These are phyloP conservation scores for Exophiala alcalophila DNA, from an alignment of 2,329 filamentous ascomycete species.

Conservation along the genomic window DNA sequence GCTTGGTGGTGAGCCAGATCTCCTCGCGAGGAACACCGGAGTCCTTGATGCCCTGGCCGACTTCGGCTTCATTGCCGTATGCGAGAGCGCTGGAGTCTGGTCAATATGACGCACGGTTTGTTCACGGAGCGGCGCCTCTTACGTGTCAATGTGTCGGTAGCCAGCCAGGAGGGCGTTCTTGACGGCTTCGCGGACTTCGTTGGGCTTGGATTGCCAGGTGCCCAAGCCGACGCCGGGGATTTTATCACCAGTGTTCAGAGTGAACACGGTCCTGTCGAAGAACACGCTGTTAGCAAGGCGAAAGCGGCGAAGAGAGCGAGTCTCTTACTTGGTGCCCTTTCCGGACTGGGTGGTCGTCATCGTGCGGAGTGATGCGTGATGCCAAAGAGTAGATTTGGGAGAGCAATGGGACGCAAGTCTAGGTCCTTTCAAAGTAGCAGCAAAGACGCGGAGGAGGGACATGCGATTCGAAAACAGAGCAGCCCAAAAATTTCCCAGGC, in stretches of 20 bases:
- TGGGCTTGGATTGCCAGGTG: constrained; percentile 72
- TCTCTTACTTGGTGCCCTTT: constrained; percentile 28
- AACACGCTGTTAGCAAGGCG: constrained; percentile 3
- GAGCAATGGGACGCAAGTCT: constrained; percentile 1
- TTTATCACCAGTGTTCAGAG: constrained; percentile 40
- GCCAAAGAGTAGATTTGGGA: constrained; percentile 3
- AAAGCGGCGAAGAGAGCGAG: not conserved
- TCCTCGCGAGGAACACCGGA: constrained; percentile 63
- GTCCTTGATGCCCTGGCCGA: constrained; percentile 63
- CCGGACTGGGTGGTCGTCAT: constrained; percentile 24
- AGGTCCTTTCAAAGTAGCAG: constrained; percentile 12
- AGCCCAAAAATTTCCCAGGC: not conserved
- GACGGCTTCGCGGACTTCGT: constrained; percentile 68
- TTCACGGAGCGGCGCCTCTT: constrained; percentile 13
- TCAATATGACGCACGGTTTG: not conserved
- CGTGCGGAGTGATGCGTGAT: constrained; percentile 12
- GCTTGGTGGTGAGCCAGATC: constrained; percentile 76
- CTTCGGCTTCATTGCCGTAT: constrained; percentile 73
- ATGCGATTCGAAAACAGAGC: constrained; percentile 14
- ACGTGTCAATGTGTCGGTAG: constrained; percentile 73
- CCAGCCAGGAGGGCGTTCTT: constrained; percentile 64
- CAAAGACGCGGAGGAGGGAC: constrained; percentile 13
- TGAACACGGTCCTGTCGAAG: constrained; percentile 32
- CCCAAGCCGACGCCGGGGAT: constrained; percentile 66
- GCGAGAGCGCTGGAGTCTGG: constrained; percentile 54